Percentiles rank a stretch among this genome's conserved stretches.
These are phyloP conservation scores for Capsicum baccatum DNA, from an alignment of 257 asterid genomes.

Conservation along the genomic window DNA sequence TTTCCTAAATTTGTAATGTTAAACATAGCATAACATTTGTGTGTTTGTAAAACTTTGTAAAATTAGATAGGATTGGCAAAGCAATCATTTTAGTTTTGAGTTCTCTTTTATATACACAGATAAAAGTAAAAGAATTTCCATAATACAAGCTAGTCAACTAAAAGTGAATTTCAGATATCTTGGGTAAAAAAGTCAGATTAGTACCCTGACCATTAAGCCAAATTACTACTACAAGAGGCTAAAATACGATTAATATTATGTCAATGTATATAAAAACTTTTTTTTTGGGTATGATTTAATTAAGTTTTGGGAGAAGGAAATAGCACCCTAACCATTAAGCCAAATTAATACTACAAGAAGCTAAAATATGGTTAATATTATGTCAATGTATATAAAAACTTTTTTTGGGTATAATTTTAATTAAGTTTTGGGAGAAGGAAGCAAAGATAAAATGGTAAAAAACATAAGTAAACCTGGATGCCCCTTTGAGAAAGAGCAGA, in stretches of 20 bases:
- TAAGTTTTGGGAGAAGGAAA: neutral
- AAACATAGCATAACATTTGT: too few relatives aligned
- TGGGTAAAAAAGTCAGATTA: neutral
- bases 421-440: neutral
- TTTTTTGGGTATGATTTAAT: neutral
- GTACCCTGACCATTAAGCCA: neutral
- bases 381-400: too few relatives aligned
- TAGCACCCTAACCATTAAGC: neutral
- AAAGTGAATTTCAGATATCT: neutral
- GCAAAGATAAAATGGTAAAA: neutral
- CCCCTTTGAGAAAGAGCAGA: slow-evolving; percentile 67
- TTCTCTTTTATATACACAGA: neutral
- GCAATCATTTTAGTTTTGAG: neutral
- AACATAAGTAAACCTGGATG: slow-evolving; percentile 52
- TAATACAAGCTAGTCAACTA: too few relatives aligned
- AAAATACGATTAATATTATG: neutral
- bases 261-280: too few relatives aligned
- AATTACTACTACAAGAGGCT: neutral
- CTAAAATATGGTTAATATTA: neutral
- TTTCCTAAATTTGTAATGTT: too few relatives aligned
- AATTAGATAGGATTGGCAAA: neutral
- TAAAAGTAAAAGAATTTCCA: too few relatives aligned
- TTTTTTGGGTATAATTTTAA: too few relatives aligned
- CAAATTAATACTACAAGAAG: neutral
- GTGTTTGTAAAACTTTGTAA: too few relatives aligned